These are phyloP conservation scores for Amanita fuliginea DNA, from an alignment of 768 basidiomycete genomes.

Conservation along the genomic window DNA sequence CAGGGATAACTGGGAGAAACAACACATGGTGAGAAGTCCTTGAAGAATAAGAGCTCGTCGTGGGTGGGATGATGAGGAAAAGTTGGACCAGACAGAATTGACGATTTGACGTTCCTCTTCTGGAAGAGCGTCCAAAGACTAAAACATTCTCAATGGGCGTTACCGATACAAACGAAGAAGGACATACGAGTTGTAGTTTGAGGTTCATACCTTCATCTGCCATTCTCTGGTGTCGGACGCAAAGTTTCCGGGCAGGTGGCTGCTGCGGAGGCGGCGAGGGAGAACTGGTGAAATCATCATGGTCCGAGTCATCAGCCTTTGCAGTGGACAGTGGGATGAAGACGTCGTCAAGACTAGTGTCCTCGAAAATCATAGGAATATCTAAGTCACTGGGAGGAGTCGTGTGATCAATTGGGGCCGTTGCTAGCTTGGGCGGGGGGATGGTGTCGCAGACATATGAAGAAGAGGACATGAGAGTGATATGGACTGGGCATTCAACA, in stretches of 20 bases:
- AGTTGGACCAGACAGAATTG: slow-evolving; percentile 91
- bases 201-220: slow-evolving; percentile 91
- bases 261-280: slow-evolving; percentile 15
- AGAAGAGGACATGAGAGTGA: slow-evolving; percentile 15
- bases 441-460: slow-evolving; percentile 60
- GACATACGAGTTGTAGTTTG: slow-evolving; percentile 74
- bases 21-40: slow-evolving; percentile 97
- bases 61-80: slow-evolving; percentile 88
- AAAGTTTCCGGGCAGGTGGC: slow-evolving; percentile 62
- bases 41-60: slow-evolving; percentile 90
- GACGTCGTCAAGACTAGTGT: slow-evolving; percentile 21
- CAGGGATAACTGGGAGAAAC: slow-evolving; percentile 95
- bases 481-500: not conserved
- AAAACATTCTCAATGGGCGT: slow-evolving; percentile 7
- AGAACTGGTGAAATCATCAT: slow-evolving; percentile 6
- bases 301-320: slow-evolving; percentile 9
- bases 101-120: slow-evolving; percentile 79
- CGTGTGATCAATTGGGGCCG: slow-evolving; percentile 9
- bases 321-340: slow-evolving; percentile 27
- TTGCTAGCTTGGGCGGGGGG: slow-evolving; percentile 47
- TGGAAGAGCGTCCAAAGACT: slow-evolving; percentile 88
- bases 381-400: slow-evolving; percentile 4
- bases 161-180: not conserved
- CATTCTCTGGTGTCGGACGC: slow-evolving; percentile 91
- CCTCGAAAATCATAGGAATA: slow-evolving; percentile 7